phyloP scores from a whole-genome alignment of 768 basidiomycete species.

The Erythrobasidium yunnanense region DNA sequence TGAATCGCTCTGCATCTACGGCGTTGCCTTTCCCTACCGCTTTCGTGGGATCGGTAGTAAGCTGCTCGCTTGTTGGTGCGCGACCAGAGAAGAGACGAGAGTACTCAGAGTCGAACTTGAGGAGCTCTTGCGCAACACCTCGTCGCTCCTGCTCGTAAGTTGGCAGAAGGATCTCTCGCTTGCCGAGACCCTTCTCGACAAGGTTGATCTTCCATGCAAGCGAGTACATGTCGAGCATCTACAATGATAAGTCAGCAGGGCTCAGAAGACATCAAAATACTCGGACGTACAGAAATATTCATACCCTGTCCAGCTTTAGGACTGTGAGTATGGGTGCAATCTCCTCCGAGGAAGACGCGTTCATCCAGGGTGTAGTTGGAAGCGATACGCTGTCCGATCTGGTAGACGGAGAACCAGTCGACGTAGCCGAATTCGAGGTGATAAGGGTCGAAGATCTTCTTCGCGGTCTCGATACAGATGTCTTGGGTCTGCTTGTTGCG shows the following conservation, averaged over 20 bases:
- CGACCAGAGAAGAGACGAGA: conserved; percentile 37
- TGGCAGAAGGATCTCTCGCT: conserved; percentile 32
- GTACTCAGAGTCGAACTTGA: conserved; percentile 38
- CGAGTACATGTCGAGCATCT: conserved; percentile 38
- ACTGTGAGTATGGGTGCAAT: conserved; percentile 38
- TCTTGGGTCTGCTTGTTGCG: conserved; percentile 35
- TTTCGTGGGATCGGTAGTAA: conserved; percentile 17
- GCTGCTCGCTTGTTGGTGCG: conserved; percentile 31
- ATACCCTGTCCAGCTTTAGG: conserved; percentile 38
- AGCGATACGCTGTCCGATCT: conserved; percentile 39
- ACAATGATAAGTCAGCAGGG: neutral
- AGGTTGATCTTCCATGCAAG: conserved; percentile 39
- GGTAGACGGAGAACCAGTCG: conserved; percentile 39
- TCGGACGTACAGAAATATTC: conserved; percentile 33
- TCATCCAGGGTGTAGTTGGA: conserved; percentile 38
- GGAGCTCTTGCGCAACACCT: conserved; percentile 36
- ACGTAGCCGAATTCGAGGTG: conserved; percentile 37
- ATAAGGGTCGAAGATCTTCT: conserved; percentile 38
- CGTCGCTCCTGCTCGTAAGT: conserved; percentile 38
- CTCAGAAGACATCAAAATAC: neutral
- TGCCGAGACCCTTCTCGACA: conserved; percentile 38
- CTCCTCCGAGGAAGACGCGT: conserved; percentile 37
- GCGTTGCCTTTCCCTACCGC: conserved; percentile 32
- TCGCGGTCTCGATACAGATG: conserved; percentile 36
- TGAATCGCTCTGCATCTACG: conserved; percentile 37